Base-by-base conservation (phyloP, 768 basidiomycete species). In the Lyophyllum atratum region DNA sequence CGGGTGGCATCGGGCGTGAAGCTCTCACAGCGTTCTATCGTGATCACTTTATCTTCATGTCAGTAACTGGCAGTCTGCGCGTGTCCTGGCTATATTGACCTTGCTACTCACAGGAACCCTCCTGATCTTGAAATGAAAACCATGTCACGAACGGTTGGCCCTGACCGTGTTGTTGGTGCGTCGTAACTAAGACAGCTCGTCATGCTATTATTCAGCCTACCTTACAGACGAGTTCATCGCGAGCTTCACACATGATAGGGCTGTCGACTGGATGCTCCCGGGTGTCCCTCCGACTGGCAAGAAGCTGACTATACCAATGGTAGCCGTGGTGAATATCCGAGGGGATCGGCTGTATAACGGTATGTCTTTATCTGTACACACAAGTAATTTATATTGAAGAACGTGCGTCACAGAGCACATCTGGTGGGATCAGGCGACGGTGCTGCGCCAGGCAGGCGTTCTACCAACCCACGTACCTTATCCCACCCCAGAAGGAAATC, bases 11-110 rank as follows among this genome's bases (percentile, higher is more conserved):
- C 39, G 83, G 84, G 1, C 76, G 82, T 22, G 66, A 77, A 59
- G 69, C 71, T 11, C 70, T 85, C 31, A 77, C 79, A 2, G 75
- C 70, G 2, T 85, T 85, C 59, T 85, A 85, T 61, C 74, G 81
- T 40, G 80, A 83, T 55, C 82, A 82, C 59, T 83, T 83, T 60
- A 79, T 83, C 42, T 82, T 82, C 58, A 73, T 72, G 80, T 81
- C 34, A 52, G 77, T 68, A 15, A n/a, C n/a, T n/a, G 31, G 15
- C n/a, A 8, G 15, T n/a, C 34, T 33, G 8, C 2, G 15, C 21
- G 24, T n/a, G 22, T 33, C n/a, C 21, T 40, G 10, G 3, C 5
- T 25, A 3, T 25, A 48, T 11, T 25, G 12, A 46, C 17, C n/a
- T 19, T 37, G 26, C 21, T 19, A 33, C 8, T 25, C 21, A 19